Evolutionary conservation across 164 flowering plant species (phyloP).

Genomic region (Aristolochia californica): DNA sequence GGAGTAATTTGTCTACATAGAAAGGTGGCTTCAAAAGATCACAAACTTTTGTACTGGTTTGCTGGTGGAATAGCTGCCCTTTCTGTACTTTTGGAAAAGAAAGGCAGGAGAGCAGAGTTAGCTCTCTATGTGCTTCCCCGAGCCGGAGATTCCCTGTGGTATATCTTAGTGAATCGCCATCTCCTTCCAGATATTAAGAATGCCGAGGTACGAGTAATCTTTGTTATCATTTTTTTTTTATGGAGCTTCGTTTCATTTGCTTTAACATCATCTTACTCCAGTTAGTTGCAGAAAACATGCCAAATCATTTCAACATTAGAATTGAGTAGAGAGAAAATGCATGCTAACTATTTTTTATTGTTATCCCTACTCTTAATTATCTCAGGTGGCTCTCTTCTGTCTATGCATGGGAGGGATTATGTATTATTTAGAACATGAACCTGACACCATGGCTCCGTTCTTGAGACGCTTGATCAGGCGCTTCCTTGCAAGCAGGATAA

Average conservation of each 20-base stretch:
- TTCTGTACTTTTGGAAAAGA: slow-evolving; percentile 87
- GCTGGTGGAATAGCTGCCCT: slow-evolving; percentile 84
- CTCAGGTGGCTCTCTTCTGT: slow-evolving; percentile 75
- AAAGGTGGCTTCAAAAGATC: slow-evolving; percentile 75
- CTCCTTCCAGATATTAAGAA: slow-evolving; percentile 74
- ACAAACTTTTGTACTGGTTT: slow-evolving; percentile 87
- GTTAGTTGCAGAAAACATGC: background rate
- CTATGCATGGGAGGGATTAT: slow-evolving; percentile 94
- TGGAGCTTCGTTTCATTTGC: background rate
- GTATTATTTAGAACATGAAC: slow-evolving; percentile 92
- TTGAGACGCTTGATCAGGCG: slow-evolving; percentile 84
- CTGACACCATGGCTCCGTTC: slow-evolving; percentile 95
- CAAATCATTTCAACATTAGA: too few species aligned
- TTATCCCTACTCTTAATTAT: background rate
- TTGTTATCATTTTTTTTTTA: background rate
- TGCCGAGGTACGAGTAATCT: slow-evolving; percentile 60
- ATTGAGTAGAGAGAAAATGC: background rate
- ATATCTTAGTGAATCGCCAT: slow-evolving; percentile 77
- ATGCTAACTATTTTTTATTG: background rate
- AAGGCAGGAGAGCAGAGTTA: slow-evolving; percentile 75
- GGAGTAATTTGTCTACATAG: slow-evolving; percentile 87
- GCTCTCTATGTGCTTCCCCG: slow-evolving; percentile 94
- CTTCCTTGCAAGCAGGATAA: slow-evolving; percentile 87
- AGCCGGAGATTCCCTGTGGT: slow-evolving; percentile 91
- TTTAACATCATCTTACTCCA: background rate